Evolutionary conservation across 495 filamentous ascomycete species (phyloP), one percentile per base, ranked within the genome.

Genomic region (Hyphodiscus hymeniophilus): DNA sequence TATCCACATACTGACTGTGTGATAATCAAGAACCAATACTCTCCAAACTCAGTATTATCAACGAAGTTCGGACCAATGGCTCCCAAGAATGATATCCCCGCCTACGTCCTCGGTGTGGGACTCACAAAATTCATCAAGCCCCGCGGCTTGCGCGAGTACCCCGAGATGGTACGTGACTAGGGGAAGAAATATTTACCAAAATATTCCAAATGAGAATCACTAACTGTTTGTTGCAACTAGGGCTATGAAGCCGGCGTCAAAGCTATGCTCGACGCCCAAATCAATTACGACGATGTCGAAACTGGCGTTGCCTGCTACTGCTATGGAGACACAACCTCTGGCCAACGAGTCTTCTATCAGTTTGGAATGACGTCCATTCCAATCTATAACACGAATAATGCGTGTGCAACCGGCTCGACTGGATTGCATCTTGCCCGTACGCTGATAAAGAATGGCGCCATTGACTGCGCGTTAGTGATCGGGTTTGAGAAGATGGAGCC

Each of bases 401-500:
- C 95, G 69, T 98, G 92, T 74, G 84, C 86, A 0, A 97, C 92
- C 1, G 92, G 92, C 2, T 85, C 80, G 0, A 95, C 92, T 0
- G 92, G 92, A 20, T 67, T 97, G 35, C 76, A 81, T 54, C 82
- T 97, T 79, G 92, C 79, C 3, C 75, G 89, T 23, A 85, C 80
- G 24, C 70, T 92, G 69, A 86, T 96, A 50, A 70, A 80, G 10
- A 71, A 85, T 58, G 89, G 89, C 17, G 83, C 77, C 2, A 84
- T 85, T 2, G 84, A 95, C 62, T 92, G 87, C 58, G 79, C 91
- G 3, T 68, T 98, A 31, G 89, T 96, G 7, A 79, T 97, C 13
- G 92, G 92, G 3, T 98, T 95, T 54, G 92, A 98, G 73, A 96
- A 95, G 77, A 98, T 98, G 92, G 85, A 77, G 65, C 81, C 86